These are phyloP conservation scores for Drechslerella dactyloides DNA, from an alignment of 2,329 filamentous ascomycete genomes.

Conservation along the genomic window DNA sequence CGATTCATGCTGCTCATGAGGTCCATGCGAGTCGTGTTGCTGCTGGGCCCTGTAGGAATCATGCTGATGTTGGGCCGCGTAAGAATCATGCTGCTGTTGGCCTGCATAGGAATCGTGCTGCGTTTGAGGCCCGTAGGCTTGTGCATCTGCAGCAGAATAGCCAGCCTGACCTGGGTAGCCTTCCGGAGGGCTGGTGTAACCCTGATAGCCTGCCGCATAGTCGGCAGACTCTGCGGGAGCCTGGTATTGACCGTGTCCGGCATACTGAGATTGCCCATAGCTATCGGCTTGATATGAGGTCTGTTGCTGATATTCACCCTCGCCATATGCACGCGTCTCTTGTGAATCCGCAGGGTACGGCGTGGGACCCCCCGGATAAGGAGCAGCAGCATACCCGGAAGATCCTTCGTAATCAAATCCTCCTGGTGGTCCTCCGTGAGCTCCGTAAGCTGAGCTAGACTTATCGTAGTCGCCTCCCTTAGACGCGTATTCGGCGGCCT, in stretches of 20 bases:
- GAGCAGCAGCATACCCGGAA: constrained; percentile 13
- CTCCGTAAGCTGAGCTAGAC: constrained; percentile 13
- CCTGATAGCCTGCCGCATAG: constrained; percentile 20
- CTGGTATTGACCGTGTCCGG: constrained; percentile 13
- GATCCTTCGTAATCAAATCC: constrained; percentile 28
- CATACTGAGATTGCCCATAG: constrained; percentile 38
- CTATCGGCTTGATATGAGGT: constrained; percentile 31
- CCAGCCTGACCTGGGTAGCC: neutral
- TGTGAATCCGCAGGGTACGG: constrained; percentile 39
- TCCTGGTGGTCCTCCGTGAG: constrained; percentile 22
- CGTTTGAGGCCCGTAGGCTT: constrained; percentile 14
- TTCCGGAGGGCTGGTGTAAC: constrained; percentile 28
- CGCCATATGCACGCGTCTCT: constrained; percentile 33
- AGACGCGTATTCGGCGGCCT: constrained; percentile 9
- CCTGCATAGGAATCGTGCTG: neutral
- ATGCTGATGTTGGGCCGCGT: constrained; percentile 4
- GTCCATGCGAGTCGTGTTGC: neutral
- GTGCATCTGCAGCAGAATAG: constrained; percentile 10
- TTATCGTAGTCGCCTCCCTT: constrained; percentile 23
- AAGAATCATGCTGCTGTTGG: constrained; percentile 11
- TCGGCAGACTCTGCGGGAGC: constrained; percentile 6
- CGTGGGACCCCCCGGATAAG: constrained; percentile 8
- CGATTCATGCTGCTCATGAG: constrained; percentile 16
- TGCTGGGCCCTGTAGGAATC: constrained; percentile 8
- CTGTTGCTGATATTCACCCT: constrained; percentile 26